Conservation (phyloP, 345 rosid genomes). For the Salix arbutifolia region DNA sequence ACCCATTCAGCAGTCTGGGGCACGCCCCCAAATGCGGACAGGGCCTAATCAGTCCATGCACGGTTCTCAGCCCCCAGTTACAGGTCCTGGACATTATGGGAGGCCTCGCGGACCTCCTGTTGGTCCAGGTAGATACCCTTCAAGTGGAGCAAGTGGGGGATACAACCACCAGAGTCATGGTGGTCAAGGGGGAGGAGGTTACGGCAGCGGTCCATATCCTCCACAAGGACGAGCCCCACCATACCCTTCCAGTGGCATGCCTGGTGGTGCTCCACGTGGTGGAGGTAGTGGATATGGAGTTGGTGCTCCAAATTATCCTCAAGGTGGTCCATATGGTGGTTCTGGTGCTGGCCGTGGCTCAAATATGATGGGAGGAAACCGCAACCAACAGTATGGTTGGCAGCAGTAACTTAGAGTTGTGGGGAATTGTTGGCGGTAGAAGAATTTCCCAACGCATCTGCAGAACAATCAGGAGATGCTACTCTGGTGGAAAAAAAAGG, state of each 20-base stretch:
- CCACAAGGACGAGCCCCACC: constrained; percentile 79
- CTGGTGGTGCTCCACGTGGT: constrained; percentile 64
- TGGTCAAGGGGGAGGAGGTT: constrained; percentile 60
- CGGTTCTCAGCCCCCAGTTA: constrained; percentile 64
- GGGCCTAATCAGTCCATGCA: constrained; percentile 51
- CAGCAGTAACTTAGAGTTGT: constrained; percentile 33
- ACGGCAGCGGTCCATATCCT: constrained; percentile 67
- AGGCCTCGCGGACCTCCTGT: constrained; percentile 80
- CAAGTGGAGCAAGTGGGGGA: constrained; percentile 56
- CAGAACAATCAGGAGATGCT: no score
- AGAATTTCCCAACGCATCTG: no score
- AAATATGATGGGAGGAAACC: constrained; percentile 72
- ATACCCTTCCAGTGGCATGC: constrained; percentile 57
- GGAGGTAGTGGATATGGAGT: constrained; percentile 62
- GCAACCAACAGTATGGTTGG: constrained; percentile 86
- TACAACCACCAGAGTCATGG: constrained; percentile 49
- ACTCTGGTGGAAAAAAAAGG: no score
- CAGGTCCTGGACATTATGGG: constrained; percentile 63
- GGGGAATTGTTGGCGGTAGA: no score
- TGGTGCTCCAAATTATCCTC: constrained; percentile 70
- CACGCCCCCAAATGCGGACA: constrained; percentile 56
- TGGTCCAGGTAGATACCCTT: constrained; percentile 65
- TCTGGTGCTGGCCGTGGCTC: constrained; percentile 76
- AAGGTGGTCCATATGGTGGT: constrained; percentile 64
- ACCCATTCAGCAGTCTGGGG: constrained; percentile 78